Evolutionary conservation across 139 green algal species (phyloP), one percentile per base, ranked within the genome.

Genomic region (Nannochloris sp.): DNA sequence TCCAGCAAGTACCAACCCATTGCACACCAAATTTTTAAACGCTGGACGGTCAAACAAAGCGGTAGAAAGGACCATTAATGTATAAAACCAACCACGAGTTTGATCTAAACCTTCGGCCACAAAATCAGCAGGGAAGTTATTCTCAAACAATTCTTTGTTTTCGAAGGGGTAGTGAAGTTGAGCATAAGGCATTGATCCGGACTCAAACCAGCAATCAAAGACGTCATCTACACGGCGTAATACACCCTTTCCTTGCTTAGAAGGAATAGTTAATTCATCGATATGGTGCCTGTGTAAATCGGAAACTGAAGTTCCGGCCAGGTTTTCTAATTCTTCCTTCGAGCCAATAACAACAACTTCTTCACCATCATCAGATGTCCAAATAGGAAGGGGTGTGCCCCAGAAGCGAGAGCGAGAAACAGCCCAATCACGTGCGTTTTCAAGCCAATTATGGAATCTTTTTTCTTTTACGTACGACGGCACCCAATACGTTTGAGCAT

Each of bases 121-220:
- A 77, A 98, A 97, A 74, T 96, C 81, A 19, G 87, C 91, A 1
- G 92, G 92, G 73, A 98, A 98, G 74, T 86, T 88, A 38, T 19
- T 31, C 71, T 96, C 88, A 66, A 98, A 97, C 15, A 82, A 71
- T 69, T 96, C 77, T 74, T 89, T 90, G 86, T 99, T 97, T 83
- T 98, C 93, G 79, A 99, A 99, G 33, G 94, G 94, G 74, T 99
- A 99, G 81, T 99, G 94, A 75, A 90, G 65, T 82, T 92, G 83
- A 13, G 74, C 94, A 67, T 99, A 99, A 6, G 94, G 94, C 94
- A 99, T 99, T 63, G 71, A 83, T 31, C 94, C 94, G 6, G 60
- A 85, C 85, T 99, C 94, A 73, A 99, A 99, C 94, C 94, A 99
- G 81, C 94, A 99, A 79, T 99, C 94, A 79, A 99, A 99, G n/a